phyloP scores from a whole-genome alignment of 345 rosid species.

The Eutrema japonicum region DNA sequence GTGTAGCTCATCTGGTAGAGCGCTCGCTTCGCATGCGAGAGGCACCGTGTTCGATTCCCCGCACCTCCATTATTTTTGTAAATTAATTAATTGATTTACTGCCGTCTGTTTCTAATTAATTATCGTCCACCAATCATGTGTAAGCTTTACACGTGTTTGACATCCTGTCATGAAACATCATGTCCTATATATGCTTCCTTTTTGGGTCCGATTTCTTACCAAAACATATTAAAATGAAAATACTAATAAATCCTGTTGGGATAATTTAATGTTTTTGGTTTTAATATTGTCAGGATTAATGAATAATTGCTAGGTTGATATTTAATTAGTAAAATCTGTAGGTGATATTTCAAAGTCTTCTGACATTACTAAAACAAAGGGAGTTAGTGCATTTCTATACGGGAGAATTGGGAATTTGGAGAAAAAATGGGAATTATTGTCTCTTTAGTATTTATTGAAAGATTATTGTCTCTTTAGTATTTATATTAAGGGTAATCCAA shows the following conservation, averaged over 20 bases:
- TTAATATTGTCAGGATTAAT: neutral
- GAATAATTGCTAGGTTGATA: neutral
- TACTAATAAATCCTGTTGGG: too few relatives aligned
- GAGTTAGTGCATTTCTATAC: neutral
- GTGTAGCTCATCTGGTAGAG: conserved; percentile 62
- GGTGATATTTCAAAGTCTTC: neutral
- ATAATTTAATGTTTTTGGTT: too few relatives aligned
- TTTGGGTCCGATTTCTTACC: neutral
- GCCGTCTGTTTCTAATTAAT: neutral
- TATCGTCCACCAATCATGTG: neutral
- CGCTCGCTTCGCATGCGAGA: conserved; percentile 99
- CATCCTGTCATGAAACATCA: conserved; percentile 10
- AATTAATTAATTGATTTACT: neutral
- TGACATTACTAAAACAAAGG: neutral
- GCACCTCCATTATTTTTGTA: conserved; percentile 57
- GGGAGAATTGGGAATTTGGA: too few relatives aligned
- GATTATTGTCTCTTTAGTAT: too few relatives aligned
- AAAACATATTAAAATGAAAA: neutral
- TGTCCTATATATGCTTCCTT: neutral
- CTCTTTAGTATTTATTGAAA: too few relatives aligned
- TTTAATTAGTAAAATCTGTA: too few relatives aligned
- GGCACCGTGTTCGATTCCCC: conserved; percentile 99
- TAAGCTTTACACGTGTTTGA: neutral
- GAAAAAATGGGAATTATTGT: too few relatives aligned
- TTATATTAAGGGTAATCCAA: too few relatives aligned